phyloP scores from a whole-genome alignment of 768 basidiomycete genomes.

The Tulasnella sp. region DNA sequence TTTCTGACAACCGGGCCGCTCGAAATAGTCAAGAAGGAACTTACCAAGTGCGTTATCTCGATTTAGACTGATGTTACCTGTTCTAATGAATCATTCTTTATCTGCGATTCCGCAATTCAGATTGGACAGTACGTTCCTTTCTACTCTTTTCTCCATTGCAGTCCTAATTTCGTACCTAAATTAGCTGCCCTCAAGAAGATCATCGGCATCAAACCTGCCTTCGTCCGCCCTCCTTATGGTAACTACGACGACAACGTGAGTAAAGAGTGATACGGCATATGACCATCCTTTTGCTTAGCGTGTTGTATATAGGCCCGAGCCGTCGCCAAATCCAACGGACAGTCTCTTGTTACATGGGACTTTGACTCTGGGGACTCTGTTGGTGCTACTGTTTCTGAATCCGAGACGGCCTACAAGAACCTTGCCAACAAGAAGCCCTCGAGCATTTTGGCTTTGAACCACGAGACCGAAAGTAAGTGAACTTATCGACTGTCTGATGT shows the following conservation, averaged over 20 bases:
- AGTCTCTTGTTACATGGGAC: conserved; percentile 14
- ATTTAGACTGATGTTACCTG: background rate
- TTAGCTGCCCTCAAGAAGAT: conserved; percentile 6
- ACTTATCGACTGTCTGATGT: background rate
- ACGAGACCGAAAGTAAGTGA: conserved; percentile 15
- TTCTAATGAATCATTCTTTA: too few species aligned
- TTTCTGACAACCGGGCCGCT: background rate
- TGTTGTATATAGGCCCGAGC: background rate
- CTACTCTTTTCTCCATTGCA: background rate
- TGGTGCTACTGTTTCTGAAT: background rate
- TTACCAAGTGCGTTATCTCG: background rate
- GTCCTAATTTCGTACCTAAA: background rate
- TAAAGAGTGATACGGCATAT: too few species aligned
- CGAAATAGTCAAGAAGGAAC: background rate
- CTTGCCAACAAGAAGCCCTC: conserved; percentile 9
- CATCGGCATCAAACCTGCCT: conserved; percentile 11
- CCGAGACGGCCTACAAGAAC: conserved; percentile 1
- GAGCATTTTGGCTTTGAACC: conserved; percentile 17
- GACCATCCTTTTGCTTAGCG: background rate
- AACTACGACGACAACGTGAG: conserved; percentile 10
- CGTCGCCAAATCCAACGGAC: background rate
- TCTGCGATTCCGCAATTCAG: too few species aligned
- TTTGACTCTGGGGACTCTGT: conserved; percentile 16
- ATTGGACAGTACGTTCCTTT: too few species aligned
- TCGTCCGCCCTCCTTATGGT: conserved; percentile 15